Percentiles rank a stretch among this genome's conserved stretches.
phyloP scores from a whole-genome alignment of 108 stramenopile species.

The Aurantiochytrium sp. region DNA sequence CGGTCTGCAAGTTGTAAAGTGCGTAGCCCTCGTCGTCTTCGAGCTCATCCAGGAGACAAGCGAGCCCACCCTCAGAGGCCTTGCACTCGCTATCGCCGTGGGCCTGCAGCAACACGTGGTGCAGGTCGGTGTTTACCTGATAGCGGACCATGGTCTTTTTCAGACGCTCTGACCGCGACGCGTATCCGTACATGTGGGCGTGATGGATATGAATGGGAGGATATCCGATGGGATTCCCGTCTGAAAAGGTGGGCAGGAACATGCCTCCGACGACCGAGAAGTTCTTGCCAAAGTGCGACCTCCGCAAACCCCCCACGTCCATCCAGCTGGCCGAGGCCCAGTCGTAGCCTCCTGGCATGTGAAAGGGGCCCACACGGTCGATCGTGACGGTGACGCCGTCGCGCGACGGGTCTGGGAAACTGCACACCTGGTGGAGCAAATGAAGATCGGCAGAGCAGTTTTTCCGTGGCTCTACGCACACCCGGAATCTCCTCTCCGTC shows the following conservation, averaged over 20 bases:
- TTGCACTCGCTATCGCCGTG: not conserved
- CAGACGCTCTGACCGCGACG: not conserved
- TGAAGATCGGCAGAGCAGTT: not conserved
- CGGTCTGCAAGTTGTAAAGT: not conserved
- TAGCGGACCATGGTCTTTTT: not conserved
- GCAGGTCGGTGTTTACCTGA: not conserved
- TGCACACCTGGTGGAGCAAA: not conserved
- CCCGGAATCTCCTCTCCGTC: not conserved
- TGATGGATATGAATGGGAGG: constrained; percentile 23
- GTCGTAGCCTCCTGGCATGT: not conserved
- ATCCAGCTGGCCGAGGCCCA: not conserved
- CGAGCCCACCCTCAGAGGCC: not conserved
- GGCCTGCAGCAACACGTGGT: not conserved
- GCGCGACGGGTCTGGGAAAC: not conserved
- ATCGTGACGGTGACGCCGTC: not conserved
- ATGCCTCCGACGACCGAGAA: constrained; percentile 6
- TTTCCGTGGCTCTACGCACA: not conserved
- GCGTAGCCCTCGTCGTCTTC: not conserved
- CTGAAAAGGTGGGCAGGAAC: not conserved
- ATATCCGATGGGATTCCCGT: not conserved
- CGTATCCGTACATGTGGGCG: not conserved
- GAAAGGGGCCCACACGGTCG: not conserved
- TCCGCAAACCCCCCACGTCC: not conserved
- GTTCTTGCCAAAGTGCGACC: not conserved
- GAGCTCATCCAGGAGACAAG: not conserved